Percentiles rank a stretch among this genome's conserved stretches.
Conservation (phyloP, 805 yeast species). For the Metschnikowia lachancei region DNA sequence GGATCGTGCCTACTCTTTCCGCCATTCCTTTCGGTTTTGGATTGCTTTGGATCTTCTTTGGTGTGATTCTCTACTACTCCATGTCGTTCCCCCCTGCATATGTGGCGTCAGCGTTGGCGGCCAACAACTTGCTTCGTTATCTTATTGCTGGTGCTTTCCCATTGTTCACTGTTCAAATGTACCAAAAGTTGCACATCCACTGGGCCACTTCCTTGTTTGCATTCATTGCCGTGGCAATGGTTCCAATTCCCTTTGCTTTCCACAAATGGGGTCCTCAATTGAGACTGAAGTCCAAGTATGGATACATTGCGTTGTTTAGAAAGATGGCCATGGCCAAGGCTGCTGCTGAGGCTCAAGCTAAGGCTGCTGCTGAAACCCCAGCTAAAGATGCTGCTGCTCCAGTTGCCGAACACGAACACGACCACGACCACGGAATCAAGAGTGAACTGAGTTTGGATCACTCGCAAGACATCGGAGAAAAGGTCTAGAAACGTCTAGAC, state of each 20-base stretch:
- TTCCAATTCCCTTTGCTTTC: slow-evolving; percentile 75
- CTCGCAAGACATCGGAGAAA: slow-evolving; percentile 11
- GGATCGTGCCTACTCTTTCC: slow-evolving; percentile 74
- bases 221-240: slow-evolving; percentile 63
- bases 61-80: slow-evolving; percentile 65
- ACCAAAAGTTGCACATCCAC: slow-evolving; percentile 60
- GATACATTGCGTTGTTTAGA: slow-evolving; percentile 48
- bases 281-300: slow-evolving; percentile 57
- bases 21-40: slow-evolving; percentile 82
- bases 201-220: slow-evolving; percentile 78
- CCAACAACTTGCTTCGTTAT: slow-evolving; percentile 78
- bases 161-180: slow-evolving; percentile 82
- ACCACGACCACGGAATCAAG: neutral
- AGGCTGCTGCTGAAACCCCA: neutral
- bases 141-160: slow-evolving; percentile 78
- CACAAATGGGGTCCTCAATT: slow-evolving; percentile 54
- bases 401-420: neutral
- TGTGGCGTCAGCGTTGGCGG: slow-evolving; percentile 87
- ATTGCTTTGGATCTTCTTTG: slow-evolving; percentile 65
- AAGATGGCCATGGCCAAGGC: slow-evolving; percentile 23
- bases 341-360: slow-evolving; percentile 15
- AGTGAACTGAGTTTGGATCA: neutral
- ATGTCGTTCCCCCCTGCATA: slow-evolving; percentile 70
- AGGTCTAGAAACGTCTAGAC: slow-evolving; percentile 8
- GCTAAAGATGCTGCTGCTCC: slow-evolving; percentile 1